Evolutionary conservation across 441 rosid genomes (phyloP), one percentile per base, ranked within the genome.

Genomic region (Jatropha podagrica): DNA sequence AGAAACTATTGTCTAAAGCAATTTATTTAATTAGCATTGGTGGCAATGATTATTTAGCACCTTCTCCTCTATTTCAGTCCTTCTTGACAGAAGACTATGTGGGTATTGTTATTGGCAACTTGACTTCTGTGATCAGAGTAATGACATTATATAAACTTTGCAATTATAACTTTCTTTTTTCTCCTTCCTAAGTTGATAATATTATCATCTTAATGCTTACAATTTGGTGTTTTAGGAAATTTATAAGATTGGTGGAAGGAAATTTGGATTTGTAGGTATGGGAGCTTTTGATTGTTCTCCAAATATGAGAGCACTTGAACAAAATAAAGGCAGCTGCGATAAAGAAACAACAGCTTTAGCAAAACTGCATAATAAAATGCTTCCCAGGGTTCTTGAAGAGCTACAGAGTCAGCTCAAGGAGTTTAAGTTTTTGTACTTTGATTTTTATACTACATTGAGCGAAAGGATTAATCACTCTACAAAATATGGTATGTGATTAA

Each of bases 21-120:
- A 83, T 90, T 52, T 87, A 87, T 81, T 38, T 81, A 3, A 52
- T 87, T 20, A 46, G 72, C 81, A 75, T 84, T 8, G 89, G 91
- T 71, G 62, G 12, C 78, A 87, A 87, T 40, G 90, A 86, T 69
- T 84, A 81, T 52, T 1, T 69, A 14, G 70, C 62, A 46, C 78
- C 79, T n/a, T 77, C 83, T 26, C 58, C 72, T 37, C 3, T 74
- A 37, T 71, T 83, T 70, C 76, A 79, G 20, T 74, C 66, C 58
- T 56, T 26, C 65, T 73, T 86, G 49, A 77, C 66, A 56, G 62
- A 78, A 68, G 82, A 73, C 9, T 86, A 65, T 17, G 79, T 56
- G 0, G 75, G 23, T 7, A 81, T 78, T 66, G 84, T 81, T 12
- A 14, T 81, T 0, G 77, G 81, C 44, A 81, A 81, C 41, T 12